Evolutionary conservation across 306 rosid species (phyloP).

Genomic region (Quercus bicolor): DNA sequence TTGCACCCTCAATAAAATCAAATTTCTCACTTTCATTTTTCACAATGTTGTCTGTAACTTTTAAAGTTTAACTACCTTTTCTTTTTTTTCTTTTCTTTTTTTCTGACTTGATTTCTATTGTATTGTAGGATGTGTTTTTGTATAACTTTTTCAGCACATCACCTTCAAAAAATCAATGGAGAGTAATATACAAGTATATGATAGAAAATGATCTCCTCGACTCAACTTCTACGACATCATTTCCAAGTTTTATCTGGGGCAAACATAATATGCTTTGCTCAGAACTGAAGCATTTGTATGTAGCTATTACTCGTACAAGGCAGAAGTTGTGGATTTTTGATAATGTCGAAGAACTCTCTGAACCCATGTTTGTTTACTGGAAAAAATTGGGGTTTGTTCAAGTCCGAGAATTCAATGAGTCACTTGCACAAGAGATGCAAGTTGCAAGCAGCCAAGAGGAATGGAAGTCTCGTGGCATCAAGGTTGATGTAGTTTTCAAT

Average conservation of each 20-base stretch:
- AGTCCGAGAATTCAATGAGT: conserved; percentile 52
- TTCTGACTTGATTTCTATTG: too few species aligned
- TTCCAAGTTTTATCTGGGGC: conserved; percentile 40
- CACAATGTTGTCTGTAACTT: too few species aligned
- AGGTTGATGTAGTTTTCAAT: conserved; percentile 30
- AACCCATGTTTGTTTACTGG: conserved; percentile 74
- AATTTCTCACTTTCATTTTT: too few species aligned
- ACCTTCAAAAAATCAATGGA: conserved; percentile 58
- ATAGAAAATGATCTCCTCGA: conserved; percentile 51
- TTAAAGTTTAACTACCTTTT: too few species aligned
- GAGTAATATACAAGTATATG: conserved; percentile 67
- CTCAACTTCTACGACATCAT: conserved; percentile 9
- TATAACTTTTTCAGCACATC: conserved; percentile 71
- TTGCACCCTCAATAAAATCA: too few species aligned
- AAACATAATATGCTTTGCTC: conserved; percentile 69
- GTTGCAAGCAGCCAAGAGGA: conserved; percentile 71
- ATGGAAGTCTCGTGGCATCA: conserved; percentile 75
- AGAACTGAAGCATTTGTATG: conserved; percentile 67
- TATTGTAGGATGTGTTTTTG: conserved; percentile 58
- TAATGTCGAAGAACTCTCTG: conserved; percentile 26
- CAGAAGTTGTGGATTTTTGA: conserved; percentile 78
- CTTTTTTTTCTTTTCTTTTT: too few species aligned
- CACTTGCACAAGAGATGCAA: conserved; percentile 71
- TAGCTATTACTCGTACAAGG: conserved; percentile 76
- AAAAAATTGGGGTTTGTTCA: conserved; percentile 56